Evolutionary conservation across 1,139 yeast genomes (phyloP), one percentile per base, ranked within the genome.

Genomic region (Diutina neorugosa): DNA sequence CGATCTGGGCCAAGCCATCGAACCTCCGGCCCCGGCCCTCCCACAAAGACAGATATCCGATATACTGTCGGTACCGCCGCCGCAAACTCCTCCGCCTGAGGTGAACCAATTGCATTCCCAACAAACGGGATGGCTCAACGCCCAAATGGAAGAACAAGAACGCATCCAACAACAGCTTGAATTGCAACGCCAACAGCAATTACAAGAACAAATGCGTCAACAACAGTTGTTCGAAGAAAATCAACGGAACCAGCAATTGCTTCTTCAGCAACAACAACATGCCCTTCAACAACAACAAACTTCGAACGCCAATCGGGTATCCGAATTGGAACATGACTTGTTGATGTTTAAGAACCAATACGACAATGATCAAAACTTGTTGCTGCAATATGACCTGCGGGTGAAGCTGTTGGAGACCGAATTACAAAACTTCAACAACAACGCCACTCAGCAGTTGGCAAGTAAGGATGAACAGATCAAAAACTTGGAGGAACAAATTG

Each of bases 361-460:
- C 62, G 96, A 90, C 59, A 88, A 84, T 61, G 96, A 88, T 64
- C 96, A 89, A 66, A 74, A 80, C 60, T 72, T 91, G 69, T 75
- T 91, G 56, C 89, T 86, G 64, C 96, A 90, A 65, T 91, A 91
- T 65, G 97, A 91, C 63, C 78, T 84, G 54, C 76, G 96, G 55
- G 96, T 91, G 19, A 86, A 86, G 65, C 80, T 85, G 49, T 77
- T 91, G 59, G 98, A 91, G 68, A 74, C 73, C 48, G 97, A 91
- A 62, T 71, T 90, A 57, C 63, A 67, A 42, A 80, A 79, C 53
- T 74, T 86, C 52, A 80, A 83, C 55, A 74, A 78, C 57, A 82
- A 86, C 52, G 86, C 91, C 0, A 76, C 82, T 41, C 85, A 84
- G 63, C 96, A 89, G 65, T 68, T 88, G 52, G 82, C 82, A 7